Percentiles rank a stretch among this genome's conserved stretches.
Conservation (phyloP, 1,139 yeast species). For the Ogataea hybrid region DNA sequence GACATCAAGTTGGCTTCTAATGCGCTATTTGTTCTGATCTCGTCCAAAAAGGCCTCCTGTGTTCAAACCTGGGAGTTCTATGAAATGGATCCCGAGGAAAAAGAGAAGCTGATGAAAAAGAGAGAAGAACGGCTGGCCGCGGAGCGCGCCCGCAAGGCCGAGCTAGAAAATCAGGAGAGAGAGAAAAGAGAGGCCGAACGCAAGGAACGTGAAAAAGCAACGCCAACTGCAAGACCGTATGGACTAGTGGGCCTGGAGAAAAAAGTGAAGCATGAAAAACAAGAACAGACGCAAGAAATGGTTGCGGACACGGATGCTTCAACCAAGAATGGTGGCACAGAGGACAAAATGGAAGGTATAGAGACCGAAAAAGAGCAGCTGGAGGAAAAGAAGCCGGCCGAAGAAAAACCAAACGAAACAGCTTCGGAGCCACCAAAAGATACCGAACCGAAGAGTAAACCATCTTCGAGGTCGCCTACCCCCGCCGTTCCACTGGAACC, state of each 20-base stretch:
- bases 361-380: slow-evolving; percentile 1
- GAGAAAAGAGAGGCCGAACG: slow-evolving; percentile 27
- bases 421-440: background rate
- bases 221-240: slow-evolving; percentile 23
- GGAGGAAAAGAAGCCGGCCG: background rate
- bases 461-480: background rate
- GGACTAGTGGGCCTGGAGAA: slow-evolving; percentile 28
- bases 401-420: background rate
- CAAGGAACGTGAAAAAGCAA: slow-evolving; percentile 8
- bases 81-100: slow-evolving; percentile 40
- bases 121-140: slow-evolving; percentile 23
- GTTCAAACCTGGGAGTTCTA: slow-evolving; percentile 58
- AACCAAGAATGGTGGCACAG: background rate
- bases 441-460: background rate
- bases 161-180: slow-evolving; percentile 18
- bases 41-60: slow-evolving; percentile 57
- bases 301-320: background rate
- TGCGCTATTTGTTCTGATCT: slow-evolving; percentile 73
- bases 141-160: slow-evolving; percentile 17
- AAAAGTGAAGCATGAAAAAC: slow-evolving; percentile 6
- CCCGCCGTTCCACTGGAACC: background rate
- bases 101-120: slow-evolving; percentile 26
- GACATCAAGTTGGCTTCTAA: slow-evolving; percentile 79
- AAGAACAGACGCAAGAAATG: slow-evolving; percentile 1
- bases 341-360: background rate